These are phyloP conservation scores for Verticillium klebahnii DNA, from an alignment of 2,329 filamentous ascomycete species.

Conservation along the genomic window DNA sequence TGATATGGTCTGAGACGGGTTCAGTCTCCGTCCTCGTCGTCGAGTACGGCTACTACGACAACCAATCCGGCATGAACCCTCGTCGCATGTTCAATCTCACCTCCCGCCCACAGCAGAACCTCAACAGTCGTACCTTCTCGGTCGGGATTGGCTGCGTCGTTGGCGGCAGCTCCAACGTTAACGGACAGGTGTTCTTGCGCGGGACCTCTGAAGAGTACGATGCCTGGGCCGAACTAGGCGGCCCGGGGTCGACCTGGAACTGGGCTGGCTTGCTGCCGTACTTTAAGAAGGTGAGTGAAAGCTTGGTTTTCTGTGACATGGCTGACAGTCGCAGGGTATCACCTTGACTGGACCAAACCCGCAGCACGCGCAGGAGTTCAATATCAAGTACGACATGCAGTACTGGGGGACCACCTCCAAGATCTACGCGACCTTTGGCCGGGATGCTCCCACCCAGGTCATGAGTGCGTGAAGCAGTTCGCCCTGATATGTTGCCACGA, in stretches of 20 bases:
- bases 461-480: conserved; percentile 7
- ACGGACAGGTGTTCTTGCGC: conserved; percentile 31
- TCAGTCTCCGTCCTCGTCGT: conserved; percentile 12
- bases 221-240: conserved; percentile 38
- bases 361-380: conserved; percentile 11
- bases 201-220: conserved; percentile 34
- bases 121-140: conserved; percentile 18
- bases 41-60: conserved; percentile 12
- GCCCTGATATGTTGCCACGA: too few relatives aligned
- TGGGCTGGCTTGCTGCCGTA: conserved; percentile 34
- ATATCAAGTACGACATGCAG: conserved; percentile 15
- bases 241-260: conserved; percentile 38
- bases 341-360: conserved; percentile 14
- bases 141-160: conserved; percentile 26
- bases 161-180: conserved; percentile 34
- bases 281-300: conserved; percentile 32
- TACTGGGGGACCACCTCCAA: conserved; percentile 13
- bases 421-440: conserved; percentile 12
- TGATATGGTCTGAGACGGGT: conserved; percentile 18
- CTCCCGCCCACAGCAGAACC: conserved; percentile 21
- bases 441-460: conserved; percentile 8
- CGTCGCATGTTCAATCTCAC: conserved; percentile 22
- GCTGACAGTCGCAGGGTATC: conserved; percentile 3
- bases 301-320: neutral
- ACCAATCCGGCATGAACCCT: conserved; percentile 15